Evolutionary conservation across 129 eudicot species (phyloP), one percentile per base, ranked within the genome.

Genomic region (Kitagawia praeruptora): DNA sequence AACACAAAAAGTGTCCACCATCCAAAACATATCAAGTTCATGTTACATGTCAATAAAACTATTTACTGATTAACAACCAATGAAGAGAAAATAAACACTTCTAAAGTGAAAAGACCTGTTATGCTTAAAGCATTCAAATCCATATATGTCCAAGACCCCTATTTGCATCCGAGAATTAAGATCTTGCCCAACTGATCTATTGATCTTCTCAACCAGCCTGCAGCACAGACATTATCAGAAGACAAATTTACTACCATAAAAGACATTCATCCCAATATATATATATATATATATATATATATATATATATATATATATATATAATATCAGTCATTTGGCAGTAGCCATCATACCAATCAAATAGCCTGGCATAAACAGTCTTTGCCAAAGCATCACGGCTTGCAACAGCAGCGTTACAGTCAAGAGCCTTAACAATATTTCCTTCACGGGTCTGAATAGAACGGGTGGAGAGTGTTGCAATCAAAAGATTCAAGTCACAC

Each of bases 201-300:
- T 95, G 46, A 95, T 92, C 87, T 92, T 95, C 78, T 95, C 94
- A 86, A 95, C 99, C 84, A 95, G 95, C 99, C 99, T 95, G 89
- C 84, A 84, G 85, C 77, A 80, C 47, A 46, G 15, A 11, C 16
- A 53, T 74, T 27, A 64, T 18, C 63, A 58, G 37, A 45, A 80
- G 5, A 56, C 75, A 61, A 19, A 44, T 63, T 80, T 61, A 61
- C 19, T 39, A 77, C 79, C 61, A 82, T 14, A 61, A 58, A 61
- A 74, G 19, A 14, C 46, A 45, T 9, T 18, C 72, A 66, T 27
- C 23, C 66, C 44, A 80, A 49, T 58, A 8, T 4, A 51, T 5
- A 61, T 34, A 34, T 34, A 34, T 31, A 31, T 31, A 31, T 31
- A 31, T 31, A 31, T 34, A 34, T 34, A 34, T 34, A 34, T 1